phyloP scores from a whole-genome alignment of 2,329 filamentous ascomycete species.

The Fusarium sp. region DNA sequence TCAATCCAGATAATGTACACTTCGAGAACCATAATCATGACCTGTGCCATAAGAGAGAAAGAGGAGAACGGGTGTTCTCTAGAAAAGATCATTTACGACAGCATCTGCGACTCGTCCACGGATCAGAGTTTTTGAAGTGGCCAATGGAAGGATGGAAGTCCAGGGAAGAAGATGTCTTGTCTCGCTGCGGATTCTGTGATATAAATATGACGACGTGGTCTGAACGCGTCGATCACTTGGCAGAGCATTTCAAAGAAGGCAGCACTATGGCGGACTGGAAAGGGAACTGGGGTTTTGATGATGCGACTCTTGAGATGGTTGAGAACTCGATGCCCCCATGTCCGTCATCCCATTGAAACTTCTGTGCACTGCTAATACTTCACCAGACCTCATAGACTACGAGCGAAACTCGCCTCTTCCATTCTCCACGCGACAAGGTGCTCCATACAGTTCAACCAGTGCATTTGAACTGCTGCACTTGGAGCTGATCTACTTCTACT shows the following conservation, averaged over 20 bases:
- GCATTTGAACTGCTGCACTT: conserved; percentile 56
- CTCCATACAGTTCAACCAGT: conserved; percentile 37
- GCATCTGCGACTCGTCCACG: conserved; percentile 59
- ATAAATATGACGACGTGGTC: conserved; percentile 55
- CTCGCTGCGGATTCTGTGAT: conserved; percentile 59
- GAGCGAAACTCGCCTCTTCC: conserved; percentile 43
- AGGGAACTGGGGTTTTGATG: conserved; percentile 59
- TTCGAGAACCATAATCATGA: conserved; percentile 56
- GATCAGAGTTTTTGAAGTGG: conserved; percentile 56
- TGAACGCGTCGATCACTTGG: conserved; percentile 56
- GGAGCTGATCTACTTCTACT: conserved; percentile 51
- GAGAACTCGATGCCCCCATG: conserved; percentile 60
- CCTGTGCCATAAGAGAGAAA: conserved; percentile 58
- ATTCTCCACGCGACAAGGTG: conserved; percentile 36
- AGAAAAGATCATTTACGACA: conserved; percentile 61
- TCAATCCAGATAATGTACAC: conserved; percentile 52
- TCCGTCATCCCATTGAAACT: conserved; percentile 13
- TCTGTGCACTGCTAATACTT: accelerated
- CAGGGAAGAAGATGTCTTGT: conserved; percentile 52
- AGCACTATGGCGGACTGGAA: conserved; percentile 60
- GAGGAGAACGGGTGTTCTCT: conserved; percentile 57
- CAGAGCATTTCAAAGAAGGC: conserved; percentile 58
- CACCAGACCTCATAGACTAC: conserved; percentile 24
- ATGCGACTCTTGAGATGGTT: conserved; percentile 52
- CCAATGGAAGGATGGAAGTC: conserved; percentile 61